Evolutionary conservation across 345 rosid genomes (phyloP).

Genomic region (thale cress (Arabidopsis thaliana)): DNA sequence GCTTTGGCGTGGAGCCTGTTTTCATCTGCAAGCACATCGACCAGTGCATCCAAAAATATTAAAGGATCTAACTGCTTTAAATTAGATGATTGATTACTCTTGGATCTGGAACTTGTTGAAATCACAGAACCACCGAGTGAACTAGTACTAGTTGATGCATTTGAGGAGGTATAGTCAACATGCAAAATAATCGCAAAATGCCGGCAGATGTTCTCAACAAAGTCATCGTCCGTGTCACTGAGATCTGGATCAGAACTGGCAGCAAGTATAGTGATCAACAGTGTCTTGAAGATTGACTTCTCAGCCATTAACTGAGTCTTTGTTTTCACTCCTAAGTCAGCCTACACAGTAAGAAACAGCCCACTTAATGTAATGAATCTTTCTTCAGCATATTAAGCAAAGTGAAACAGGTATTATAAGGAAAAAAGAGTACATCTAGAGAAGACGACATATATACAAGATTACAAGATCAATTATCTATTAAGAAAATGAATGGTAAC

Average conservation of each 20-base stretch:
- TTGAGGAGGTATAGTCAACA: conserved; percentile 62
- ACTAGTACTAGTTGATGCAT: conserved; percentile 56
- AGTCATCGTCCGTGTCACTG: conserved; percentile 75
- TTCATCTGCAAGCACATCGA: conserved; percentile 93
- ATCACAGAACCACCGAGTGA: conserved; percentile 59
- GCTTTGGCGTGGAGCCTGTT: conserved; percentile 92
- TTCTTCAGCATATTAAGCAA: conserved; percentile 23
- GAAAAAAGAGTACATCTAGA: conserved; percentile 5
- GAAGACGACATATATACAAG: conserved; percentile 1
- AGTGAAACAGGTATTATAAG: conserved; percentile 7
- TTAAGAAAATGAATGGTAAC: neutral
- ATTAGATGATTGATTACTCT: conserved; percentile 58
- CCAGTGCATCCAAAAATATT: conserved; percentile 89
- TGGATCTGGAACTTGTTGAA: conserved; percentile 74
- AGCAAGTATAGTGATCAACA: conserved; percentile 84
- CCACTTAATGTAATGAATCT: conserved; percentile 10
- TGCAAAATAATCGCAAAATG: conserved; percentile 96
- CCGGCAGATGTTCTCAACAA: conserved; percentile 77
- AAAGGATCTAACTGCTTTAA: conserved; percentile 93
- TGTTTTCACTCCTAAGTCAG: conserved; percentile 97
- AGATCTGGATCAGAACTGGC: conserved; percentile 86
- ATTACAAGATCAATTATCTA: neutral
- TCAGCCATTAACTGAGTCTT: conserved; percentile 99
- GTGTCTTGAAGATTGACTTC: conserved; percentile 94
- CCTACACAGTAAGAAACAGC: conserved; percentile 56